Conservation (phyloP, 2,329 filamentous ascomycete species). For the Beauveria asiatica region DNA sequence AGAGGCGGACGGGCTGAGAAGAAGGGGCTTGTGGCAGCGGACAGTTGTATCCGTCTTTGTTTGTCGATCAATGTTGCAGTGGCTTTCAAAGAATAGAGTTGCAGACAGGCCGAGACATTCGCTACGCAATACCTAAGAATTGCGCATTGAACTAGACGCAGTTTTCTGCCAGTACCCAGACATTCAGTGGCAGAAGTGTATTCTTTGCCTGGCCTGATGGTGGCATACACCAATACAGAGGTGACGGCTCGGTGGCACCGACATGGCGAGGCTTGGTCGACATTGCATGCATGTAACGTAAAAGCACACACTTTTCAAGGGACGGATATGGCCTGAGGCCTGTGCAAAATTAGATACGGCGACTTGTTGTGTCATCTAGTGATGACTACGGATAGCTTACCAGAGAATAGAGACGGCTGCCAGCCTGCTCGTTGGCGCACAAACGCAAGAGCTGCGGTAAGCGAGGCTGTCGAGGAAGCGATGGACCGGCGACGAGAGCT, state of each 20-base stretch:
- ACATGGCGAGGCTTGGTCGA: not conserved
- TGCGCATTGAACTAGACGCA: not conserved
- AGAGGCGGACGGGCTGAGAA: not conserved
- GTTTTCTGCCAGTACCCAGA: not conserved
- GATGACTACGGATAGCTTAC: not conserved
- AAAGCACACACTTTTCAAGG: not conserved
- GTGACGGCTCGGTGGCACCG: not conserved
- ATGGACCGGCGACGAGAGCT: not conserved
- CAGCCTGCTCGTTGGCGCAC: not conserved
- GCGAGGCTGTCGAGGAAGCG: not conserved
- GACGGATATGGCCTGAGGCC: not conserved
- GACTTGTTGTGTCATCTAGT: not conserved
- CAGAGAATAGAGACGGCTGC: not conserved
- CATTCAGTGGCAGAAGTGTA: not conserved
- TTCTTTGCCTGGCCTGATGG: not conserved
- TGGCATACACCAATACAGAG: not conserved
- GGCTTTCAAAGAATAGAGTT: not conserved
- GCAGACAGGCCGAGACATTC: not conserved
- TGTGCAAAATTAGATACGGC: not conserved
- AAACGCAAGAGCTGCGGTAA: not conserved
- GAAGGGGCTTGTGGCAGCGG: not conserved
- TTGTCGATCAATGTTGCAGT: not conserved
- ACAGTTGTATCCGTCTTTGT: not conserved
- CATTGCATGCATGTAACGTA: slow-evolving; percentile 1
- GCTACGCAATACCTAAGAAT: not conserved